Evolutionary conservation across 163 green algal species (phyloP).

Genomic region (Scenedesmus sp.): DNA sequence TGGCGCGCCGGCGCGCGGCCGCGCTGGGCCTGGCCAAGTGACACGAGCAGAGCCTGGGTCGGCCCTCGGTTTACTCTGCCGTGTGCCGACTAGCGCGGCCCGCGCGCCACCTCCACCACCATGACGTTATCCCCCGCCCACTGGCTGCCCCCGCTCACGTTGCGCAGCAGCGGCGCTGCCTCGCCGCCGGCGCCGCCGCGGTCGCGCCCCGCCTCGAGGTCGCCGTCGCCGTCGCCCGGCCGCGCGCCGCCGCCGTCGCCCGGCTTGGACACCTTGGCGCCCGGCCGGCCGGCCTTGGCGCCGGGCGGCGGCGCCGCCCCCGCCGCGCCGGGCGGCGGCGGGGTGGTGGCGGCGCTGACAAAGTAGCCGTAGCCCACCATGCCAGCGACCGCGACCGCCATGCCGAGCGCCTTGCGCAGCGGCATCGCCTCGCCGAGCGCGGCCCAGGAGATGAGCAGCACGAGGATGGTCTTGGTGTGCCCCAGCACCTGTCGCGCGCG

Average conservation of each 20-base stretch:
- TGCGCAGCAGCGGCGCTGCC: not conserved
- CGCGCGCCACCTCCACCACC: constrained; percentile 16
- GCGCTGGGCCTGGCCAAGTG: too few relatives aligned
- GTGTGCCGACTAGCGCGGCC: too few relatives aligned
- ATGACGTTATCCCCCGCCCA: constrained; percentile 16
- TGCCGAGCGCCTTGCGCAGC: constrained; percentile 70
- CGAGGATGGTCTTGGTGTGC: constrained; percentile 89
- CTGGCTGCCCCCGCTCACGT: constrained; percentile 3
- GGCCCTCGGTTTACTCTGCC: too few relatives aligned
- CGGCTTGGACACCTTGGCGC: not conserved
- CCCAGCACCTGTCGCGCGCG: constrained; percentile 92
- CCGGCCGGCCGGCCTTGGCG: constrained; percentile 1
- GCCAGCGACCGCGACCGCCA: constrained; percentile 76
- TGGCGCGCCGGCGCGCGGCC: too few relatives aligned
- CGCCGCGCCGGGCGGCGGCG: too few relatives aligned
- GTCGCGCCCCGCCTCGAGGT: not conserved
- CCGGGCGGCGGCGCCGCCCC: not conserved
- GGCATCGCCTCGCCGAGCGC: constrained; percentile 79
- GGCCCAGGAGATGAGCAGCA: constrained; percentile 84
- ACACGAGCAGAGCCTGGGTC: too few relatives aligned
- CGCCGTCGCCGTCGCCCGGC: not conserved
- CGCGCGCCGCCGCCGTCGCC: not conserved
- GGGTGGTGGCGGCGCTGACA: constrained; percentile 39
- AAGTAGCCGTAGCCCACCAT: constrained; percentile 83
- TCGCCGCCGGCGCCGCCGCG: too few relatives aligned